Conservation (phyloP, 2,329 filamentous ascomycete species). For the Cordyceps cicadae region DNA sequence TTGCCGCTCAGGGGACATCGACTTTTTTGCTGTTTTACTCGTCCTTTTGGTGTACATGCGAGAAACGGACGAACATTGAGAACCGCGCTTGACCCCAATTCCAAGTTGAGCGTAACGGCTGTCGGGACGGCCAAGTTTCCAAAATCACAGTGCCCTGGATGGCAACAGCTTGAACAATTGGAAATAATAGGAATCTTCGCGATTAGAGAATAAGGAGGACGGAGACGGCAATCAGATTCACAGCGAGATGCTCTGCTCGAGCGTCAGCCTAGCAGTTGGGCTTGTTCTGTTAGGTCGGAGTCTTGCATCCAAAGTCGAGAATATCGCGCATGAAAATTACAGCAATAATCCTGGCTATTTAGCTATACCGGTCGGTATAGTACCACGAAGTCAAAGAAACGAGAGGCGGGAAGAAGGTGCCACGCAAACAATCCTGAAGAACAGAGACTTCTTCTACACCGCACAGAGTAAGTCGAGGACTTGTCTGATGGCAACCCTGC, state of each 20-base stretch:
- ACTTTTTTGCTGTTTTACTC: not conserved
- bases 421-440: slow-evolving; percentile 25
- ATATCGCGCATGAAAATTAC: slow-evolving; percentile 21
- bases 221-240: not conserved
- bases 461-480: slow-evolving; percentile 25
- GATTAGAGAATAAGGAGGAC: not conserved
- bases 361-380: slow-evolving; percentile 27
- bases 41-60: not conserved
- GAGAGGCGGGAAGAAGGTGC: slow-evolving; percentile 14
- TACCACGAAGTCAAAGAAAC: slow-evolving; percentile 18
- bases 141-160: not conserved
- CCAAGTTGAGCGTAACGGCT: not conserved
- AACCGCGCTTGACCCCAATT: not conserved
- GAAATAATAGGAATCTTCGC: not conserved
- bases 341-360: slow-evolving; percentile 29
- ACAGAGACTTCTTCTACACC: slow-evolving; percentile 31
- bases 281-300: not conserved
- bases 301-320: slow-evolving; percentile 9
- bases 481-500: not conserved
- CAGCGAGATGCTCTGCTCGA: not conserved
- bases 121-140: not conserved
- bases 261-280: slow-evolving; percentile 3
- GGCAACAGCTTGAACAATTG: not conserved
- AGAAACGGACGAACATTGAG: not conserved
- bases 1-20: not conserved